Conservation (phyloP, 2,329 filamentous ascomycete genomes). For the Chlorencoelia australis region DNA sequence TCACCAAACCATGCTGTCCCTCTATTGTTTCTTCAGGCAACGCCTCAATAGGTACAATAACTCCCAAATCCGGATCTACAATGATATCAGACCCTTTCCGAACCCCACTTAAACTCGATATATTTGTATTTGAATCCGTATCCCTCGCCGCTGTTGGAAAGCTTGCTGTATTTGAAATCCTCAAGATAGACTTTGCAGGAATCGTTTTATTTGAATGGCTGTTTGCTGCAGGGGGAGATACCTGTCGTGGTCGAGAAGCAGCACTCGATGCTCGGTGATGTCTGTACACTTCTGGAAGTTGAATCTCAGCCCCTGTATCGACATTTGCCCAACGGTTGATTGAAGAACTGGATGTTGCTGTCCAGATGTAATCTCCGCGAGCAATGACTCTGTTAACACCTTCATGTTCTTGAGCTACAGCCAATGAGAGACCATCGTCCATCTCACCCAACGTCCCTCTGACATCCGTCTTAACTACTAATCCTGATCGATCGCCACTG, state of each 20-base stretch:
- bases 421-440: slow-evolving; percentile 82
- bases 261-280: slow-evolving; percentile 39
- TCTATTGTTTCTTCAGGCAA: slow-evolving; percentile 76
- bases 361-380: slow-evolving; percentile 49
- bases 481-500: slow-evolving; percentile 81
- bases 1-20: slow-evolving; percentile 89
- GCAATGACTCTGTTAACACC: slow-evolving; percentile 61
- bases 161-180: slow-evolving; percentile 73
- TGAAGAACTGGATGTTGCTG: slow-evolving; percentile 61
- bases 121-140: slow-evolving; percentile 43
- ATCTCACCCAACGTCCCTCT: slow-evolving; percentile 60
- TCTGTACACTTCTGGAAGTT: slow-evolving; percentile 46
- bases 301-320: slow-evolving; percentile 64
- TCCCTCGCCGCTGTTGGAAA: slow-evolving; percentile 52
- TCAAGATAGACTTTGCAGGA: slow-evolving; percentile 65
- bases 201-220: slow-evolving; percentile 51
- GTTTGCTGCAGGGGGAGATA: slow-evolving; percentile 28
- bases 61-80: slow-evolving; percentile 36
- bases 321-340: slow-evolving; percentile 72
- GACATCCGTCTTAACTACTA: slow-evolving; percentile 95
- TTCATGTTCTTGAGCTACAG: slow-evolving; percentile 86
- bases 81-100: slow-evolving; percentile 50
- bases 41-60: slow-evolving; percentile 54
- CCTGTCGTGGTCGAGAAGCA: slow-evolving; percentile 30
- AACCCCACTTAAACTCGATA: slow-evolving; percentile 34